Conservation (phyloP, 306 rosid genomes). For the Ormosia semicastrata region DNA sequence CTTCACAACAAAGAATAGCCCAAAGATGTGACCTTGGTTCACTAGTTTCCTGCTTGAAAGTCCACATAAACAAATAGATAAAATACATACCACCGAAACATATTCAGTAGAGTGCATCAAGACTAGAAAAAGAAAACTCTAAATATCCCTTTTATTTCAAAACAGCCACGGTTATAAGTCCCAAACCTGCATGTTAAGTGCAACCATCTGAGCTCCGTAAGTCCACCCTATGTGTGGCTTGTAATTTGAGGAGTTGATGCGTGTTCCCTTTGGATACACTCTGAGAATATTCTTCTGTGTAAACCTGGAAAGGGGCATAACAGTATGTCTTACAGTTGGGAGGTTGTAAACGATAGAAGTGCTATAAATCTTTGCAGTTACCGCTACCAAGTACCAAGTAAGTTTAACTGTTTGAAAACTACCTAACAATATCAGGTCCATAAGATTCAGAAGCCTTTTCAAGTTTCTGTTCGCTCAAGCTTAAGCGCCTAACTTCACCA, state of each 20-base stretch:
- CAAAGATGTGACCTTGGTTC: neutral
- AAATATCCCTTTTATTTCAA: neutral
- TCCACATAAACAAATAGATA: neutral
- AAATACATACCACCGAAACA: neutral
- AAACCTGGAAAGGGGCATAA: constrained; percentile 49
- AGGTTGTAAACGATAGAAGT: constrained; percentile 9
- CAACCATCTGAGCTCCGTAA: constrained; percentile 91
- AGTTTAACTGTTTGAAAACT: neutral
- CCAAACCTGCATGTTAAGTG: constrained; percentile 86
- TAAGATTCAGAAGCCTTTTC: constrained; percentile 52
- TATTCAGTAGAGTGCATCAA: neutral
- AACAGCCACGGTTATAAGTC: neutral
- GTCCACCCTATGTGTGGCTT: constrained; percentile 77
- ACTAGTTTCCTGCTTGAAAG: neutral
- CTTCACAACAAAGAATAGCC: neutral
- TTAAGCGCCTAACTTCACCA: constrained; percentile 75
- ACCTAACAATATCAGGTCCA: constrained; percentile 77
- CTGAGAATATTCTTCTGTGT: constrained; percentile 78
- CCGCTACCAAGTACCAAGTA: neutral
- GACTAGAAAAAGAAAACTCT: neutral
- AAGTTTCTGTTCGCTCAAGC: constrained; percentile 77
- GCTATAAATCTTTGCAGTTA: neutral
- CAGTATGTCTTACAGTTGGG: constrained; percentile 8
- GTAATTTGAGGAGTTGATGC: constrained; percentile 70
- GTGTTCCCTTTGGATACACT: constrained; percentile 84